Evolutionary conservation across 225 moss, liverwort and hornwort genomes (phyloP).

Genomic region (Bryoerythrophyllum caledonicum): DNA sequence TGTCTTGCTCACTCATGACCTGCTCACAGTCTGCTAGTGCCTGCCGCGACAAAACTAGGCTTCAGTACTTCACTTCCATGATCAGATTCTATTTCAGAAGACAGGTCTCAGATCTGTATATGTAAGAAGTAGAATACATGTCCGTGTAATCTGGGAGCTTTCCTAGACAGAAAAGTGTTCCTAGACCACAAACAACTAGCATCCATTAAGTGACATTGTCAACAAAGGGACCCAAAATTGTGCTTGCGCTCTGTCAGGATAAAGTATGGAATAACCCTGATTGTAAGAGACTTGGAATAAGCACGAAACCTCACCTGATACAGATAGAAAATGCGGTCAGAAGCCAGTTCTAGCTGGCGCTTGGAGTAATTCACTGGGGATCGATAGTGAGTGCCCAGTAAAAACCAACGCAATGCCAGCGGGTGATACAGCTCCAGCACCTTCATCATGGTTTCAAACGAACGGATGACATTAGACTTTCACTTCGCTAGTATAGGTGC

Average conservation of each 20-base stretch:
- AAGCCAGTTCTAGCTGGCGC: slow-evolving; percentile 80
- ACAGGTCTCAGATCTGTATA: not conserved
- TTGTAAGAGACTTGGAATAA: slow-evolving; percentile 1
- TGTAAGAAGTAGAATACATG: not conserved
- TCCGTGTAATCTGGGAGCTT: not conserved
- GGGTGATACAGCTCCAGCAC: slow-evolving; percentile 85
- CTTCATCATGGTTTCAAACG: slow-evolving; percentile 41
- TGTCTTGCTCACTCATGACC: slow-evolving; percentile 39
- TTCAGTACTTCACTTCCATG: not conserved
- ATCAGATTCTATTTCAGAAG: not conserved
- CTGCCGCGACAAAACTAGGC: slow-evolving; percentile 38
- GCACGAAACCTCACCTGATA: slow-evolving; percentile 64
- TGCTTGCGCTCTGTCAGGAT: not conserved
- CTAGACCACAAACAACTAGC: not conserved
- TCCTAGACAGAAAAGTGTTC: not conserved
- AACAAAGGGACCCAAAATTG: not conserved
- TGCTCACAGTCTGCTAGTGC: slow-evolving; percentile 71
- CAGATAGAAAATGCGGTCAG: slow-evolving; percentile 87
- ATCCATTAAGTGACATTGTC: not conserved
- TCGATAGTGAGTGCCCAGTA: slow-evolving; percentile 94
- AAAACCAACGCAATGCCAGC: slow-evolving; percentile 91
- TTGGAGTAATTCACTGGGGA: slow-evolving; percentile 90
- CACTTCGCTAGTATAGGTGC: not conserved
- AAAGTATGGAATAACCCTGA: not conserved
- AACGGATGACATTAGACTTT: slow-evolving; percentile 13